Conservation (phyloP, 2,329 filamentous ascomycete species). For the Orbilia javanica region DNA sequence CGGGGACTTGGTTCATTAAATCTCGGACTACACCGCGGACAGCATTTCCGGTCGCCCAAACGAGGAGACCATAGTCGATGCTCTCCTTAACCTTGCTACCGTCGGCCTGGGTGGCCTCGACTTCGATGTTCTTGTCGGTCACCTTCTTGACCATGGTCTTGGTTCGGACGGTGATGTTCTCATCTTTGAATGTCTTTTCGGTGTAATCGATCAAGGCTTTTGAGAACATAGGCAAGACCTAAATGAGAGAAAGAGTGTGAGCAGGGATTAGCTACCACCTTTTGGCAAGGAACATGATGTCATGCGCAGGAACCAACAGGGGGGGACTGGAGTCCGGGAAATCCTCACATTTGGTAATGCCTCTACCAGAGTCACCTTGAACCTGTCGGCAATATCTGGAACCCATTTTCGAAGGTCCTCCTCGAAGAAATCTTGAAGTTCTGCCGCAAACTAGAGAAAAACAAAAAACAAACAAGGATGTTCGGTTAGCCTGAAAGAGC, state of each 20-base stretch:
- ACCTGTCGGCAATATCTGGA: slow-evolving; percentile 92
- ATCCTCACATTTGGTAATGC: slow-evolving; percentile 83
- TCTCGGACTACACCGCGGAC: slow-evolving; percentile 90
- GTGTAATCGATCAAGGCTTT: slow-evolving; percentile 99
- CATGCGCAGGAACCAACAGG: background rate
- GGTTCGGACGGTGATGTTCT: slow-evolving; percentile 95
- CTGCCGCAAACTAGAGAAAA: slow-evolving; percentile 82
- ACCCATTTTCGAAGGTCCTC: slow-evolving; percentile 98
- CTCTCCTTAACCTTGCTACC: slow-evolving; percentile 84
- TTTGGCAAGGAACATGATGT: slow-evolving; percentile 1
- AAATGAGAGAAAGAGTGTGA: background rate
- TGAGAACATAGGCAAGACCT: slow-evolving; percentile 93
- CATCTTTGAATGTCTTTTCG: slow-evolving; percentile 98
- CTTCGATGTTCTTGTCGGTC: slow-evolving; percentile 91
- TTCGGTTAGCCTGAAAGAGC: slow-evolving; percentile 43
- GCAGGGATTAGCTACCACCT: slow-evolving; percentile 30
- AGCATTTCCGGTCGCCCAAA: slow-evolving; percentile 98
- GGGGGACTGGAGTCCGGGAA: background rate
- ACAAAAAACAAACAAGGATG: slow-evolving; percentile 27
- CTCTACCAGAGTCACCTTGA: slow-evolving; percentile 97
- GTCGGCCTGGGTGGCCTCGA: slow-evolving; percentile 82
- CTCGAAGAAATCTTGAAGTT: slow-evolving; percentile 99
- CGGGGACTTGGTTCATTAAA: slow-evolving; percentile 90
- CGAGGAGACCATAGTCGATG: slow-evolving; percentile 93
- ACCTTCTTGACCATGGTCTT: slow-evolving; percentile 99